Evolutionary conservation across 306 rosid genomes (phyloP).

Genomic region (Rubus parviflorus): DNA sequence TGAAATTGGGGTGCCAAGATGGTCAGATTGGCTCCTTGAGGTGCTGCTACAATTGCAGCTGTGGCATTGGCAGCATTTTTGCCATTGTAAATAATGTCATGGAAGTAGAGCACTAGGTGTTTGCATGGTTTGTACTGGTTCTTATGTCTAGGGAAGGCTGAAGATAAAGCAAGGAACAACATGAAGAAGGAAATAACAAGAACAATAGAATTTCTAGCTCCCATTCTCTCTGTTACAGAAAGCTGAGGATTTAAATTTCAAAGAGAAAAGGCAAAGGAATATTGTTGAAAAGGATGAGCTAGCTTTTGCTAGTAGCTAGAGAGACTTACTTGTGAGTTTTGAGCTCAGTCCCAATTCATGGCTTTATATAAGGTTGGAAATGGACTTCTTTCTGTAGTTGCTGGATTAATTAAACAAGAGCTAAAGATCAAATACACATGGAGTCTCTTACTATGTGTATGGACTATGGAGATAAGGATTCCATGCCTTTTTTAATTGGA

Average conservation of each 20-base stretch:
- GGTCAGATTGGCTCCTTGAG: constrained; percentile 58
- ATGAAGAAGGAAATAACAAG: constrained; percentile 20
- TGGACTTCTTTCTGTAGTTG: background rate
- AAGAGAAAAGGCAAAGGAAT: background rate
- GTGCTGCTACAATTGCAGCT: constrained; percentile 68
- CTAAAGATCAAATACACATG: background rate
- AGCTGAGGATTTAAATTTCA: background rate
- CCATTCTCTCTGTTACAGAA: constrained; percentile 28
- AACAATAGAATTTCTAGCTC: constrained; percentile 18
- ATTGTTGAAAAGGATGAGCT: background rate
- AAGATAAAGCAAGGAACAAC: constrained; percentile 28
- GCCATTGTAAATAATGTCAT: constrained; percentile 70
- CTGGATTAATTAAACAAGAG: background rate
- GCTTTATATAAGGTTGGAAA: background rate
- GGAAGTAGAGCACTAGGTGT: constrained; percentile 53
- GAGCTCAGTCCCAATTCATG: background rate
- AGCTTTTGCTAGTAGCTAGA: background rate
- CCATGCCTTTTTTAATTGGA: background rate
- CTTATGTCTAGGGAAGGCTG: constrained; percentile 33
- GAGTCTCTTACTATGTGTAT: background rate
- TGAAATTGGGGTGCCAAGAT: constrained; percentile 45
- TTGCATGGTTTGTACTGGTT: constrained; percentile 54
- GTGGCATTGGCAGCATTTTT: constrained; percentile 64
- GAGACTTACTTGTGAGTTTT: background rate
- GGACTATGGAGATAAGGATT: constrained; percentile 2